These are phyloP conservation scores for Euptelea pleiosperma DNA, from an alignment of 164 flowering plant species.

Conservation along the genomic window DNA sequence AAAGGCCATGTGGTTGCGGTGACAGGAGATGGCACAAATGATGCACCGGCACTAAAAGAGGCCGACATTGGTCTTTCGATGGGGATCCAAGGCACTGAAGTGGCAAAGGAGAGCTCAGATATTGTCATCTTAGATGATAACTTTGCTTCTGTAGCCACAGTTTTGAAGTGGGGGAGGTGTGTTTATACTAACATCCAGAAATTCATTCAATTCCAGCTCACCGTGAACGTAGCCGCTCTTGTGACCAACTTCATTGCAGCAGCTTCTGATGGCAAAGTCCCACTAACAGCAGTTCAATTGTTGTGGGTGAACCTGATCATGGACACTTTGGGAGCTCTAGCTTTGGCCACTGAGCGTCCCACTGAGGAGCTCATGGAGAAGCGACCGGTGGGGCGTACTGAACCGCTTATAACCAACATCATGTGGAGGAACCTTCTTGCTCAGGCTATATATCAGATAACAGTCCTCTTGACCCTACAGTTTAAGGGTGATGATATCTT, in stretches of 20 bases:
- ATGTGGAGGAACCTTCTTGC: too few relatives aligned
- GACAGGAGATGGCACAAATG: slow-evolving; percentile 47
- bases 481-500: slow-evolving; percentile 30
- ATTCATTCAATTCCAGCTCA: slow-evolving; percentile 50
- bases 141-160: slow-evolving; percentile 34
- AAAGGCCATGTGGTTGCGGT: slow-evolving; percentile 44
- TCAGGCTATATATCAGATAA: slow-evolving; percentile 36
- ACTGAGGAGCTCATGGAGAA: too few relatives aligned
- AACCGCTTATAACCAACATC: too few relatives aligned
- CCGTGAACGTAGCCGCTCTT: slow-evolving; percentile 42
- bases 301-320: slow-evolving; percentile 49
- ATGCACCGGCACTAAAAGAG: too few relatives aligned
- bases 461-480: slow-evolving; percentile 28
- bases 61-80: slow-evolving; percentile 45
- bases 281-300: slow-evolving; percentile 36
- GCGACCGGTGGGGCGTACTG: too few relatives aligned
- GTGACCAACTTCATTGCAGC: slow-evolving; percentile 37
- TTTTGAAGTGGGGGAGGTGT: slow-evolving; percentile 47
- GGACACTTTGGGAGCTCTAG: too few relatives aligned
- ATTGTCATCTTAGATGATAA: too few relatives aligned
- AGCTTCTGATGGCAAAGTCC: slow-evolving; percentile 32
- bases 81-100: too few relatives aligned
- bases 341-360: too few relatives aligned
- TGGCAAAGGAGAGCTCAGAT: too few relatives aligned
- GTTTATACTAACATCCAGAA: too few relatives aligned